These are phyloP conservation scores for Backusella liffmaniae DNA, from an alignment of 192 early-diverging fungal species.

Conservation along the genomic window DNA sequence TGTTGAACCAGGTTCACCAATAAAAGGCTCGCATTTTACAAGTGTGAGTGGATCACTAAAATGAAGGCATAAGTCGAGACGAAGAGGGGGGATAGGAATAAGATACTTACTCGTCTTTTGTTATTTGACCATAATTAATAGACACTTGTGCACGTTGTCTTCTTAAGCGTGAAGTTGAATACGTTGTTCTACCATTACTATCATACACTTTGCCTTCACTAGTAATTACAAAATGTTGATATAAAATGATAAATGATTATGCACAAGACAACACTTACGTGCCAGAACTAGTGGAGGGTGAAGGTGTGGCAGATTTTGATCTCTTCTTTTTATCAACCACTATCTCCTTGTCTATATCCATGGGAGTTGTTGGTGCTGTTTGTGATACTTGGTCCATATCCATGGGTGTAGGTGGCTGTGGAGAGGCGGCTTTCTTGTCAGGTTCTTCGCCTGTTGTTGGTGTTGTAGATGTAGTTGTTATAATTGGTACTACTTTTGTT, in stretches of 20 bases:
- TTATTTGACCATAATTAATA: conserved; percentile 41
- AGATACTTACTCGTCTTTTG: conserved; percentile 35
- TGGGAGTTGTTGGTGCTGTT: neutral
- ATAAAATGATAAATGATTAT: no score
- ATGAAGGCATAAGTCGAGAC: neutral
- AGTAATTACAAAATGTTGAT: neutral
- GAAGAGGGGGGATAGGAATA: neutral
- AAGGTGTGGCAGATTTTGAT: conserved; percentile 1
- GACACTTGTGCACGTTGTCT: conserved; percentile 41
- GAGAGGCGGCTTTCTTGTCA: neutral
- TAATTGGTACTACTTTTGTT: neutral
- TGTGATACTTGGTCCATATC: neutral
- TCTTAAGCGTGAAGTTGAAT: conserved; percentile 55
- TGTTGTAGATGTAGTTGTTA: neutral
- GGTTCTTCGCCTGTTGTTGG: neutral
- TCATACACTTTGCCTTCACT: conserved; percentile 33
- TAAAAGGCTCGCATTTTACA: conserved; percentile 81
- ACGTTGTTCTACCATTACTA: conserved; percentile 48
- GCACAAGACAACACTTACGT: neutral
- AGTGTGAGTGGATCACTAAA: conserved; percentile 71
- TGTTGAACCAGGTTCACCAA: conserved; percentile 63
- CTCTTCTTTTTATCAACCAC: neutral
- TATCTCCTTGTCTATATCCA: conserved; percentile 1
- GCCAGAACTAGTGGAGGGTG: neutral
- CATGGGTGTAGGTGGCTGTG: neutral